These are phyloP conservation scores for Tephrocybe sp. DNA, from an alignment of 768 basidiomycete species.

Conservation along the genomic window DNA sequence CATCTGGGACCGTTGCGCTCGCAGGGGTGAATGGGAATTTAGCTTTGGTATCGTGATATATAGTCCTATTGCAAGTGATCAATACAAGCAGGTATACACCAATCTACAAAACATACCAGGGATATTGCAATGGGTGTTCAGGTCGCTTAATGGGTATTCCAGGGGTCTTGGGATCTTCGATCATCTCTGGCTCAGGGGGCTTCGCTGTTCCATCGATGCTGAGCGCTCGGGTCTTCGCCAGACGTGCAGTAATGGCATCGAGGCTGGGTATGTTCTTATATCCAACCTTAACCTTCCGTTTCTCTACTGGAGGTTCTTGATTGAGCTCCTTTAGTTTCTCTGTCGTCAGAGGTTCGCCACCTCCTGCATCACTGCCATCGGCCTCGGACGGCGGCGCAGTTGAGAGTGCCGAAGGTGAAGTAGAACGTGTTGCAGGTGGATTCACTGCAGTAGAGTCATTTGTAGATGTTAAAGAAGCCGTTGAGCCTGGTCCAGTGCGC, in stretches of 20 bases:
- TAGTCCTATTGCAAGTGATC: slow-evolving; percentile 53
- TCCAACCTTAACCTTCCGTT: slow-evolving; percentile 47
- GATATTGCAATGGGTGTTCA: slow-evolving; percentile 82
- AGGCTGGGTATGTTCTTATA: slow-evolving; percentile 89
- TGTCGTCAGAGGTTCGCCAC: slow-evolving; percentile 54
- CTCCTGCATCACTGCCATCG: slow-evolving; percentile 27
- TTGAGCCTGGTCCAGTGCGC: slow-evolving; percentile 58
- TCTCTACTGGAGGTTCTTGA: slow-evolving; percentile 40
- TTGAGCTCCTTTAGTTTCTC: slow-evolving; percentile 68
- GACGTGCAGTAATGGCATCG: slow-evolving; percentile 79
- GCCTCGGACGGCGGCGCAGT: slow-evolving; percentile 47
- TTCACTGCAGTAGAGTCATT: slow-evolving; percentile 69
- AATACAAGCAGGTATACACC: slow-evolving; percentile 1
- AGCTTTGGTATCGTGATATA: slow-evolving; percentile 86
- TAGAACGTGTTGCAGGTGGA: slow-evolving; percentile 61
- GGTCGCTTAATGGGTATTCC: slow-evolving; percentile 67
- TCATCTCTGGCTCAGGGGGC: slow-evolving; percentile 75
- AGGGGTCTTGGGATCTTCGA: slow-evolving; percentile 82
- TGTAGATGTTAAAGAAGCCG: slow-evolving; percentile 49
- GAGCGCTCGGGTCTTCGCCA: slow-evolving; percentile 68
- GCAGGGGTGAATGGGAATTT: slow-evolving; percentile 61
- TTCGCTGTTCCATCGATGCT: slow-evolving; percentile 62
- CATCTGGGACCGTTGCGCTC: slow-evolving; percentile 24
- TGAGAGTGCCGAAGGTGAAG: slow-evolving; percentile 55
- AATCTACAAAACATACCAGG: slow-evolving; percentile 55